These are phyloP conservation scores for Phytophthora palmivora DNA, from an alignment of 352 stramenopile genomes.

Conservation along the genomic window DNA sequence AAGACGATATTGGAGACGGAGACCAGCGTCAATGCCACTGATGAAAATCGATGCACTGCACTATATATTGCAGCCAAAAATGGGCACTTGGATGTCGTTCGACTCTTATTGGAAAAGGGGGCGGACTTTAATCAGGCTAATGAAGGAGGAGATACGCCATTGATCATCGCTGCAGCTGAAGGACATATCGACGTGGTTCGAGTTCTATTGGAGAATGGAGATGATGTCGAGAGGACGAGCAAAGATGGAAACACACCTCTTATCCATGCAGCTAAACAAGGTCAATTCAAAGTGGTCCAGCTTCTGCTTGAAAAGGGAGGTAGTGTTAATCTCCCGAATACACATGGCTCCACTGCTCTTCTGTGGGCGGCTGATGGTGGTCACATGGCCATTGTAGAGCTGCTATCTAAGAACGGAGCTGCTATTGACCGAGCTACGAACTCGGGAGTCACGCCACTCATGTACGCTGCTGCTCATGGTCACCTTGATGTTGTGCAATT, in stretches of 20 bases:
- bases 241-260: slow-evolving; percentile 8
- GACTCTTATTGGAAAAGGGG: background rate
- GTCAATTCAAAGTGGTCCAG: background rate
- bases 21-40: background rate
- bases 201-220: slow-evolving; percentile 7
- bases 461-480: slow-evolving; percentile 1
- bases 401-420: background rate
- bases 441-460: background rate
- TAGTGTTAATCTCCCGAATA: background rate
- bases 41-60: background rate
- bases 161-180: slow-evolving; percentile 3
- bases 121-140: background rate
- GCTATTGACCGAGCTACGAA: slow-evolving; percentile 3
- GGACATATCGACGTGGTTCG: slow-evolving; percentile 7
- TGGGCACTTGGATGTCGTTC: slow-evolving; percentile 1
- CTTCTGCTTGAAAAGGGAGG: slow-evolving; percentile 3
- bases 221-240: background rate
- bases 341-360: background rate
- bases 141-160: background rate
- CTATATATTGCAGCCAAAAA: background rate
- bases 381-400: background rate
- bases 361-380: background rate
- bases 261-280: background rate
- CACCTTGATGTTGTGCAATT: background rate
- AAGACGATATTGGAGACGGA: background rate